Evolutionary conservation across 805 yeast genomes (phyloP).

Genomic region (Huiozyma naganishii): DNA sequence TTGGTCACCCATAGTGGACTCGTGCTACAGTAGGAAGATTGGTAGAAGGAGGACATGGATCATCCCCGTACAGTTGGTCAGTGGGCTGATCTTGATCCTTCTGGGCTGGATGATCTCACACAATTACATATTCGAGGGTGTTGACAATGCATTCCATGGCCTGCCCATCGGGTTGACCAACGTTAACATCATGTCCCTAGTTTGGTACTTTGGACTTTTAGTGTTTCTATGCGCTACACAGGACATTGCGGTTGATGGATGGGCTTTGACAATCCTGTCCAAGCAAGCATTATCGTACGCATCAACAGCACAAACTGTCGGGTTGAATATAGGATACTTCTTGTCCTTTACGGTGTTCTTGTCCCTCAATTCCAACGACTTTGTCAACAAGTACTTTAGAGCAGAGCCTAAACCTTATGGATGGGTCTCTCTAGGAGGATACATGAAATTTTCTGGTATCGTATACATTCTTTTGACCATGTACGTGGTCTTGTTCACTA

Average conservation of each 20-base stretch:
- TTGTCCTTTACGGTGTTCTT: constrained; percentile 82
- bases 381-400: constrained; percentile 78
- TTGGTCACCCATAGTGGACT: constrained; percentile 96
- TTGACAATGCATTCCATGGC: constrained; percentile 20
- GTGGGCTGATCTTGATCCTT: constrained; percentile 53
- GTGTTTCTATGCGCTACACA: constrained; percentile 93
- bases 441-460: constrained; percentile 70
- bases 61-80: constrained; percentile 78
- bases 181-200: constrained; percentile 33
- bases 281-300: constrained; percentile 78
- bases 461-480: constrained; percentile 58
- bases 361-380: constrained; percentile 84
- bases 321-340: constrained; percentile 88
- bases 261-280: constrained; percentile 88
- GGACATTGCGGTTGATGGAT: constrained; percentile 97
- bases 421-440: constrained; percentile 59
- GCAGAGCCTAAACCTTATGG: constrained; percentile 50
- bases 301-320: constrained; percentile 94
- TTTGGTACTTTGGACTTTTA: constrained; percentile 60
- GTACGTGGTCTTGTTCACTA: constrained; percentile 44
- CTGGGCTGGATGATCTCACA: constrained; percentile 42
- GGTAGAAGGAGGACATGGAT: constrained; percentile 94
- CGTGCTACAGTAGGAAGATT: constrained; percentile 50
- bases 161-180: constrained; percentile 5
- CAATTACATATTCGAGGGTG: constrained; percentile 39